Base-by-base conservation (phyloP, 345 rosid species). In the Draba incana region DNA sequence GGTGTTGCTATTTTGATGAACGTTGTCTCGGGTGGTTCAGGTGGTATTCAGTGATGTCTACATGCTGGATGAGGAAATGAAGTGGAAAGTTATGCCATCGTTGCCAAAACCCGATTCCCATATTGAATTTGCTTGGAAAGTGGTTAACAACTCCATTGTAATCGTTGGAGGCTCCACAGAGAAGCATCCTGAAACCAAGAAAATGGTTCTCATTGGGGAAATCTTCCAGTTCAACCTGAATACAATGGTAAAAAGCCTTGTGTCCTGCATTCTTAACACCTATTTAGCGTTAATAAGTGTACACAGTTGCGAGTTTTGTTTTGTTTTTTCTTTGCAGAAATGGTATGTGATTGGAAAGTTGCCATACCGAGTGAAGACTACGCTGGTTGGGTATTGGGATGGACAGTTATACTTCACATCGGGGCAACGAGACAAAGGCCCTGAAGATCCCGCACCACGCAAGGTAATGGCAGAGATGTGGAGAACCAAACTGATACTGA, bases 31-130 rank as follows among this genome's bases (percentile, higher is more conserved):
- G 63, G 71, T 64, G 51, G 57, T 78, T 56, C 86, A 93, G 98
- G 89, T 93, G n/a, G 98, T 93, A 24, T 94, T 75, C 65, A 77
- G 78, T 63, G 91, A 88, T 68, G 96, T 94, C 4, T 84, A 87
- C 85, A 85, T 87, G 99, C 84, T 94, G 61, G 99, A 88, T 76
- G 83, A 84, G 60, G 88, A 87, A 71, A 87, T 85, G 90, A 86
- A 91, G 81, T 94, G 97, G 99, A 89, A 88, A 79, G 77, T 67
- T 6, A 64, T 89, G 57, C 87, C 96, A 71, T 49, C 96, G 0
- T 84, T 93, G 95, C 96, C 89, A 46, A 93, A 93, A 73, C 92
- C 99, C 0, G 88, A 91, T 74, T 91, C 97, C 10, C 99, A 94
- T 73, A 88, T 94, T 30, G 97, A 94, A 63, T 94, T 91, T 79